These are phyloP conservation scores for Ambrosiella cleistominuta DNA, from an alignment of 2,329 filamentous ascomycete species.

Conservation along the genomic window DNA sequence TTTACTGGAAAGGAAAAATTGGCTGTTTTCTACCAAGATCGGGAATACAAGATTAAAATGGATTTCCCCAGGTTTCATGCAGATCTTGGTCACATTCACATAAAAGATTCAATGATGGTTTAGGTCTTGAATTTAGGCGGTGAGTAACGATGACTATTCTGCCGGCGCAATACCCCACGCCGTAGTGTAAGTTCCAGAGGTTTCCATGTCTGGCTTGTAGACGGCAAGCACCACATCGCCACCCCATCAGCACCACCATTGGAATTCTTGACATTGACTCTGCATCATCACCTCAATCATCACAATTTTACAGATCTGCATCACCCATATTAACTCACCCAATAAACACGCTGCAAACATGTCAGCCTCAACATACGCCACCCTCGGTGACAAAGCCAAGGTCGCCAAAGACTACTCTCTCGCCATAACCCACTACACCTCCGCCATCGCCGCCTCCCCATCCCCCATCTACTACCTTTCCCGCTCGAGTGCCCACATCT, in stretches of 20 bases:
- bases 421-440: slow-evolving; percentile 51
- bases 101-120: not conserved
- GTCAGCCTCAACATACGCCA: slow-evolving; percentile 33
- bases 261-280: no score
- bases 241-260: no score
- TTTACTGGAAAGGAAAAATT: no score
- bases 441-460: slow-evolving; percentile 45
- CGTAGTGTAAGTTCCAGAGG: slow-evolving; percentile 1
- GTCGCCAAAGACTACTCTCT: slow-evolving; percentile 43
- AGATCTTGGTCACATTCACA: not conserved
- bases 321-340: not conserved
- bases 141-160: slow-evolving; percentile 1
- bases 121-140: not conserved
- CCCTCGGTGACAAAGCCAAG: slow-evolving; percentile 48
- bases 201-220: not conserved
- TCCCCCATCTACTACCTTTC: slow-evolving; percentile 68
- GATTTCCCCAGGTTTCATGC: not conserved
- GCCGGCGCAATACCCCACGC: slow-evolving; percentile 8
- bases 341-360: slow-evolving; percentile 22
- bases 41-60: not conserved
- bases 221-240: not conserved
- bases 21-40: no score
- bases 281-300: no score
- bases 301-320: no score
- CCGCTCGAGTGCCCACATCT: slow-evolving; percentile 62